These are phyloP conservation scores for Tuber magnatum DNA, from an alignment of 495 filamentous ascomycete genomes.

Conservation along the genomic window DNA sequence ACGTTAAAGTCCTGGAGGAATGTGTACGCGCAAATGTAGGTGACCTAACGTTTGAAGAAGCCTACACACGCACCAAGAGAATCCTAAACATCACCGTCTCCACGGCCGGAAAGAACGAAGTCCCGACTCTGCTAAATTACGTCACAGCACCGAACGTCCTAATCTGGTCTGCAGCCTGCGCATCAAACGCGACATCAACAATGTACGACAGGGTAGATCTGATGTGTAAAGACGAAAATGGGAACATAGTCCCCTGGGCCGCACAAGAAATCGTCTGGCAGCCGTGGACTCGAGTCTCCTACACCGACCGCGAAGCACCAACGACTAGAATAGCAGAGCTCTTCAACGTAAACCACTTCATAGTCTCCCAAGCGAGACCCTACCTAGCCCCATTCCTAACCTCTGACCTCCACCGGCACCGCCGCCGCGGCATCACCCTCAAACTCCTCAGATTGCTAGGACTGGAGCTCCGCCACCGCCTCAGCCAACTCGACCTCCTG, in stretches of 20 bases:
- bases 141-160: slow-evolving; percentile 90
- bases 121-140: slow-evolving; percentile 84
- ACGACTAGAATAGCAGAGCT: slow-evolving; percentile 77
- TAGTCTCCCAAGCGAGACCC: slow-evolving; percentile 69
- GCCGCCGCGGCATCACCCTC: slow-evolving; percentile 52
- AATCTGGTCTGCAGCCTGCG: slow-evolving; percentile 88
- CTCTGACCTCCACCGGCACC: slow-evolving; percentile 63
- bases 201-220: slow-evolving; percentile 44
- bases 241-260: slow-evolving; percentile 73
- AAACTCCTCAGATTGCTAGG: slow-evolving; percentile 63
- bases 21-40: slow-evolving; percentile 81
- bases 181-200: slow-evolving; percentile 75
- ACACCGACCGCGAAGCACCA: slow-evolving; percentile 70
- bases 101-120: slow-evolving; percentile 61
- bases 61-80: slow-evolving; percentile 74
- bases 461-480: slow-evolving; percentile 71
- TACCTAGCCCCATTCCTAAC: slow-evolving; percentile 80
- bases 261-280: slow-evolving; percentile 60
- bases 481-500: slow-evolving; percentile 73
- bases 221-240: slow-evolving; percentile 73
- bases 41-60: slow-evolving; percentile 89
- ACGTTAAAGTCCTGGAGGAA: slow-evolving; percentile 72
- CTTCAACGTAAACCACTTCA: slow-evolving; percentile 89
- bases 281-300: slow-evolving; percentile 60
- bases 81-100: slow-evolving; percentile 90